phyloP scores from a whole-genome alignment of 352 stramenopile species.

The Thraustochytrium striatum region DNA sequence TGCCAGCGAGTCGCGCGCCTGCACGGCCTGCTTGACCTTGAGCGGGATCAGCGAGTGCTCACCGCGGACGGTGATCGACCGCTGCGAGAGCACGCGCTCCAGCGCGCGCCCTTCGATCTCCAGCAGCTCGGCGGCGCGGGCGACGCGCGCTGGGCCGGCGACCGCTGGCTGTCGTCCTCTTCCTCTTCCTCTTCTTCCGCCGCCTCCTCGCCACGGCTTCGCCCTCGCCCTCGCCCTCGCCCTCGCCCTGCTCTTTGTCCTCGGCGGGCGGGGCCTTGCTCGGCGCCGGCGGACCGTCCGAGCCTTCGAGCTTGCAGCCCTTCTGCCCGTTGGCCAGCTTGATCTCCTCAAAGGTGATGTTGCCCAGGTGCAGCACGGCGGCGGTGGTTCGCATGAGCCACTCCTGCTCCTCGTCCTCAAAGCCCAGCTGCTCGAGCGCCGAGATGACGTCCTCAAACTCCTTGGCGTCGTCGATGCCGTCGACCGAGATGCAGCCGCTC shows the following conservation, averaged over 20 bases:
- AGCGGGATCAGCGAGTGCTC: constrained; percentile 29
- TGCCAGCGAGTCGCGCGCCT: constrained; percentile 78
- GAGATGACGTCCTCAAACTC: constrained; percentile 67
- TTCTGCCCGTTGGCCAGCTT: constrained; percentile 22
- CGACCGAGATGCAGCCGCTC: constrained; percentile 73
- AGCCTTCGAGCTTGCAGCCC: constrained; percentile 14
- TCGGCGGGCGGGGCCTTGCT: neutral
- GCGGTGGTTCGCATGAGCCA: constrained; percentile 82
- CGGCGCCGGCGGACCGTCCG: neutral
- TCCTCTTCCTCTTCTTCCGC: too few species aligned
- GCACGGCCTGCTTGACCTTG: constrained; percentile 40
- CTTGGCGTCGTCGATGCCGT: constrained; percentile 77
- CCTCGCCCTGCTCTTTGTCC: neutral
- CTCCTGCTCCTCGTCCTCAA: constrained; percentile 76
- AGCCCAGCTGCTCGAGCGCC: constrained; percentile 70
- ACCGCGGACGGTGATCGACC: constrained; percentile 32
- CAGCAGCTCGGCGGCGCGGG: constrained; percentile 16
- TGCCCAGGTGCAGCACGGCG: constrained; percentile 86
- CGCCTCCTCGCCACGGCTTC: too few species aligned
- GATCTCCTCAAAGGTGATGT: constrained; percentile 78
- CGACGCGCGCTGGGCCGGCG: constrained; percentile 15
- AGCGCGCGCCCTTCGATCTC: constrained; percentile 24
- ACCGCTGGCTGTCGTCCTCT: too few species aligned
- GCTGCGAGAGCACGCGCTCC: constrained; percentile 27
- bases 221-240: neutral